Evolutionary conservation across 768 basidiomycete genomes (phyloP), one percentile per base, ranked within the genome.

Genomic region (Guyanaporus albipodus): DNA sequence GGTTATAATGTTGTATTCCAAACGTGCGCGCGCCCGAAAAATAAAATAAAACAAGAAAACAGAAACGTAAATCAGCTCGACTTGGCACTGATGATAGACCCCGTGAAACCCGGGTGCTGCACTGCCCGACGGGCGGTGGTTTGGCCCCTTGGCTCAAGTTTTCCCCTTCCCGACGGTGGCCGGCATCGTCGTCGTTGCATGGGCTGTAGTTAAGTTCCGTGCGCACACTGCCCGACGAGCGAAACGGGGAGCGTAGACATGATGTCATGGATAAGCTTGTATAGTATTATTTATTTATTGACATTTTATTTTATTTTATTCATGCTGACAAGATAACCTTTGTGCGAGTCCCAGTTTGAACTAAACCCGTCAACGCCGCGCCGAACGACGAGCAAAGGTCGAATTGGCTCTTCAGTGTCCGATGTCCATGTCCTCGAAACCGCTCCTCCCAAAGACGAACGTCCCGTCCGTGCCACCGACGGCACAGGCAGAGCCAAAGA

Each of bases 401-500:
- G 26, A 22, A 18, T 15, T 28, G 27, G 11, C 19, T 46, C 23
- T 41, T 17, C n/a, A 42, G 14, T 15, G n/a, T 35, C 14, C 31
- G 17, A 42, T 41, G 35, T 42, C 45, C 46, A 67, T 66, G 64
- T 54, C 66, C 14, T 50, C 64, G 2, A 66, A 53, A 15, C 64
- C 67, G 6, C 60, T 68, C 21, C 53, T 68, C 12, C 61, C 66
- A 35, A 65, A 66, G 47, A 56, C 66, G n/a, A 62, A 54, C 22
- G 42, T 57, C 12, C 53, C 53, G 6, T 4, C 50, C 26, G 34
- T 49, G 22, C 46, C 57, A 8, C 27, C 54, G 24, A 40, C 45
- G 2, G 32, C 38, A 1, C 54, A 39, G 4, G 55, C 29, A 7
- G 82, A 84, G 50, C 64, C 71, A 10, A 87, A 85, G 56, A 68